These are phyloP conservation scores for Backusella luteola DNA, from an alignment of 192 early-diverging fungal genomes.

Conservation along the genomic window DNA sequence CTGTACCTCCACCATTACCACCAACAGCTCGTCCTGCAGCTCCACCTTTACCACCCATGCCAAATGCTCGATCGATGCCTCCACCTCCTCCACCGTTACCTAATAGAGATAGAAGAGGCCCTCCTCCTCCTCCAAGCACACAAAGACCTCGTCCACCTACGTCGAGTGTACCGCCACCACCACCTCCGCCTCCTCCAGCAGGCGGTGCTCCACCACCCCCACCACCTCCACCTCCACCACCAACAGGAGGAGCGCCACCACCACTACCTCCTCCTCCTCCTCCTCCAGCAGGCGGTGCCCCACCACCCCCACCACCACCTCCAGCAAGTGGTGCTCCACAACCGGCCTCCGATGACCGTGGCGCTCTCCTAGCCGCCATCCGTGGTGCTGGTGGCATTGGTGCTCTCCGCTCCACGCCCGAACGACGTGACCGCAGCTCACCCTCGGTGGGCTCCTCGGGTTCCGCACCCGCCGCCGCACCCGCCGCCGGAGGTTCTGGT, in stretches of 20 bases:
- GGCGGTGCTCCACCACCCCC: neutral
- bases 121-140: slow-evolving; percentile 37
- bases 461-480: neutral
- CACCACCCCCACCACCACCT: slow-evolving; percentile 32
- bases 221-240: slow-evolving; percentile 19
- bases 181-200: slow-evolving; percentile 32
- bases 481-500: neutral
- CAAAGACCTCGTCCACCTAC: slow-evolving; percentile 30
- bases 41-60: slow-evolving; percentile 24
- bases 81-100: slow-evolving; percentile 24
- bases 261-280: slow-evolving; percentile 20
- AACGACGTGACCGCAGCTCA: slow-evolving; percentile 15
- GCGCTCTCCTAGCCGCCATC: slow-evolving; percentile 48
- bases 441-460: neutral
- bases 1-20: slow-evolving; percentile 15
- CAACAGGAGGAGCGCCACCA: neutral
- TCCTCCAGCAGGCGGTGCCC: slow-evolving; percentile 17
- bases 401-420: slow-evolving; percentile 24
- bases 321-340: slow-evolving; percentile 12
- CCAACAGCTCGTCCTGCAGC: neutral
- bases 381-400: slow-evolving; percentile 46
- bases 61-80: slow-evolving; percentile 15
- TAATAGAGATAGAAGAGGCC: slow-evolving; percentile 33
- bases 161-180: slow-evolving; percentile 35
- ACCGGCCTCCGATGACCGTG: slow-evolving; percentile 26